phyloP scores from a whole-genome alignment of 164 flowering plant genomes.

The Nymphaea colorata region DNA sequence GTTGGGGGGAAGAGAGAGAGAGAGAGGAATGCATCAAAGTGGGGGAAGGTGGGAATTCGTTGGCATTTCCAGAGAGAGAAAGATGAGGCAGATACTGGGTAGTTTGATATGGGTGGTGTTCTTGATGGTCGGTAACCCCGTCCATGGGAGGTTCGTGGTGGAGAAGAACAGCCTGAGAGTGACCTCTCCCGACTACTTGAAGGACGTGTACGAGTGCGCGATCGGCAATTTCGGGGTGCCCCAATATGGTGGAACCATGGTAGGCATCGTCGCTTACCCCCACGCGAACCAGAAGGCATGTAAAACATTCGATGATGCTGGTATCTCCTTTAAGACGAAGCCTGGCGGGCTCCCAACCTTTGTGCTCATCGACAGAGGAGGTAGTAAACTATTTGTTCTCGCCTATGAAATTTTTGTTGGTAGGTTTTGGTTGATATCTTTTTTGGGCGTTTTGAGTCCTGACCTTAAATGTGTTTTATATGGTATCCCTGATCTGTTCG shows the following conservation, averaged over 20 bases:
- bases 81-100: neutral
- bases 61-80: neutral
- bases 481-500: neutral
- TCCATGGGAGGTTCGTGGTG: constrained; percentile 70
- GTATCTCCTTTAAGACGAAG: constrained; percentile 49
- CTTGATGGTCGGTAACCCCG: constrained; percentile 11
- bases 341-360: constrained; percentile 71
- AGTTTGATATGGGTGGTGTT: neutral
- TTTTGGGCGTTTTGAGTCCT: neutral
- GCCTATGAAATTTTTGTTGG: neutral
- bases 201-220: constrained; percentile 67
- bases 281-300: constrained; percentile 72
- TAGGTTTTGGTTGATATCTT: neutral
- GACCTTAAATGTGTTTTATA: neutral
- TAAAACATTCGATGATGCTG: constrained; percentile 43
- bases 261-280: constrained; percentile 67
- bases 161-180: constrained; percentile 89
- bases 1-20: too few relatives aligned
- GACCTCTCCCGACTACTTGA: constrained; percentile 59
- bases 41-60: neutral
- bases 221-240: constrained; percentile 98
- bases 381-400: constrained; percentile 26
- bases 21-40: neutral
- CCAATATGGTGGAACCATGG: constrained; percentile 78
- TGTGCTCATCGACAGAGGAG: constrained; percentile 82